These are phyloP conservation scores for Pezicula neosporulosa DNA, from an alignment of 2,329 filamentous ascomycete species.

Conservation along the genomic window DNA sequence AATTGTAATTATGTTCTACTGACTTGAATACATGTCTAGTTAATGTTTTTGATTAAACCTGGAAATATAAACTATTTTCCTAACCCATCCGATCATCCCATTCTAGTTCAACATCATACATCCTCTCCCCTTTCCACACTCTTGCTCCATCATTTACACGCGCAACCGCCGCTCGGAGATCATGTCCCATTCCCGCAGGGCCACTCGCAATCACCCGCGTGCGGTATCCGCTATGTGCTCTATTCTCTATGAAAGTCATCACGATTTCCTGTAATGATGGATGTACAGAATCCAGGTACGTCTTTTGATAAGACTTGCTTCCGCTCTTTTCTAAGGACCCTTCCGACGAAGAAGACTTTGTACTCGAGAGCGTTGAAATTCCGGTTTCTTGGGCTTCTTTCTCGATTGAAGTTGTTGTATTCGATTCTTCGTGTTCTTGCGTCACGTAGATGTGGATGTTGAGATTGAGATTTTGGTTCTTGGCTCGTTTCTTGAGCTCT, in stretches of 20 bases:
- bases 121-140: constrained; percentile 56
- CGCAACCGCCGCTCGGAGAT: constrained; percentile 52
- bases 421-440: constrained; percentile 26
- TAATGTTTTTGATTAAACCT: too few species aligned
- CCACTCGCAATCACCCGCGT: constrained; percentile 59
- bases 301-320: background rate
- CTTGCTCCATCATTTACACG: constrained; percentile 45
- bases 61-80: too few species aligned
- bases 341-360: constrained; percentile 1
- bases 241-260: constrained; percentile 42
- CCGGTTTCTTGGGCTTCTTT: constrained; percentile 4
- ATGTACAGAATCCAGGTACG: constrained; percentile 24
- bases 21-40: background rate
- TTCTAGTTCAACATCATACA: constrained; percentile 51
- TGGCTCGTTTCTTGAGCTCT: constrained; percentile 36
- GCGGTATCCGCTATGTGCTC: constrained; percentile 37
- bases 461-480: constrained; percentile 36
- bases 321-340: background rate
- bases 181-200: constrained; percentile 56
- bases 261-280: constrained; percentile 46
- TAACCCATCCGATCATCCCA: constrained; percentile 50
- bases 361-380: background rate
- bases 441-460: constrained; percentile 58
- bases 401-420: background rate
- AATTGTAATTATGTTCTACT: background rate